phyloP scores from a whole-genome alignment of 2,329 filamentous ascomycete species.

The Phyllosticta citriasiana region DNA sequence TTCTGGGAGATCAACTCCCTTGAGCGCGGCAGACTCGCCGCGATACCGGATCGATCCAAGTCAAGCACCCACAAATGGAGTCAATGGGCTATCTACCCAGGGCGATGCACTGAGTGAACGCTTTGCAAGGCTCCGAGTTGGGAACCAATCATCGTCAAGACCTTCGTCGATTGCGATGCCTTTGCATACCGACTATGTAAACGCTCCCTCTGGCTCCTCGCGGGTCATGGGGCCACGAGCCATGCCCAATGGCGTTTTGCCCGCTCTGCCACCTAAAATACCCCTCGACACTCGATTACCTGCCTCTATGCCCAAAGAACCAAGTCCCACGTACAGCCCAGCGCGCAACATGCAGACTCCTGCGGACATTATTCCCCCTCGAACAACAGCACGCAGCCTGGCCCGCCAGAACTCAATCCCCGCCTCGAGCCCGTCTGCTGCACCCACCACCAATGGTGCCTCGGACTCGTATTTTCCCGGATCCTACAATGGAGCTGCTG shows the following conservation, averaged over 20 bases:
- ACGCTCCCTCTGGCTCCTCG: not conserved
- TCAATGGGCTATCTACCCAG: not conserved
- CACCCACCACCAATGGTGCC: constrained; percentile 26
- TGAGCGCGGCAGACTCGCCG: constrained; percentile 16
- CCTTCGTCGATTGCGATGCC: constrained; percentile 30
- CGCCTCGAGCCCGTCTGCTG: constrained; percentile 27
- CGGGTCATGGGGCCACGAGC: constrained; percentile 1
- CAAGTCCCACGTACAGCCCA: constrained; percentile 70
- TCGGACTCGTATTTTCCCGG: constrained; percentile 34
- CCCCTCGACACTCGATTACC: constrained; percentile 43
- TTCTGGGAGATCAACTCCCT: constrained; percentile 16
- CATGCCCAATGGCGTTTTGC: constrained; percentile 37
- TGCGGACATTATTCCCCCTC: constrained; percentile 54
- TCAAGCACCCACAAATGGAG: constrained; percentile 41
- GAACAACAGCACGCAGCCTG: constrained; percentile 54
- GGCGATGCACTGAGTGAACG: constrained; percentile 26
- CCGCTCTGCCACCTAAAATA: constrained; percentile 34
- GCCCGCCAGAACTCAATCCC: constrained; percentile 49
- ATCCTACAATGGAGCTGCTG: not conserved
- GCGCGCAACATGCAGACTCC: constrained; percentile 59
- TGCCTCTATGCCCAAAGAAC: constrained; percentile 55
- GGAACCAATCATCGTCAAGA: not conserved
- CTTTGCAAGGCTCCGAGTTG: constrained; percentile 24
- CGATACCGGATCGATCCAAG: constrained; percentile 49
- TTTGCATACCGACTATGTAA: constrained; percentile 28